Evolutionary conservation across 306 rosid genomes (phyloP), one percentile per base, ranked within the genome.

Genomic region (Canavalia gladiata): DNA sequence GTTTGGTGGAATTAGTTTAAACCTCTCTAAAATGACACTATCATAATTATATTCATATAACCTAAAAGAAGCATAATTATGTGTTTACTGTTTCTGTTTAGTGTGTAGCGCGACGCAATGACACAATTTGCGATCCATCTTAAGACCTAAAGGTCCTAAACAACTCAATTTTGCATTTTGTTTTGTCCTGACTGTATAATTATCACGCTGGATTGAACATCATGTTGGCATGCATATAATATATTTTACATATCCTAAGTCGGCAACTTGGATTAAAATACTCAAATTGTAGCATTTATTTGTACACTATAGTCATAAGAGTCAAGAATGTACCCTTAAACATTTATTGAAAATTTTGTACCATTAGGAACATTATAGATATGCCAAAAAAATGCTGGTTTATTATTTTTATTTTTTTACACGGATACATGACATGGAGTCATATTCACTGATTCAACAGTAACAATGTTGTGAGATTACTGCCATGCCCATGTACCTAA

Each of bases 111-210:
- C 43, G 49, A 54, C 2, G 33, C 31, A 50, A 58, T 59, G 68
- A 75, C 13, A 59, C 46, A 45, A 59, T n/a, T 56, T 75, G 71
- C 34, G 72, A 7, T 11, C 59, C 43, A 11, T 58, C 45, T 4
- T 28, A 4, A 25, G 30, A 37, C 13, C 45, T 4, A 28, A 4
- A 25, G 30, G 4, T 13, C n/a, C 47, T 13, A 13, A 62, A 62
- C 74, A 65, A 11, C 81, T 65, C 43, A 39, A 7, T 66, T 62
- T 51, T 77, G 66, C 56, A 60, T 62, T 31, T 10, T 45, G 11
- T 30, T 75, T 30, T 58, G 79, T 59, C 33, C 10, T 7, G 18
- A 43, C 7, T 33, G 5, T 29, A 3, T 3, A 41, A 34, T 51
- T 64, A 18, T 2, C 30, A 3, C n/a, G 30, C 39, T 33, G 5